A percentile compares a stretch with the other conserved stretches of the same genome.
Conservation (phyloP, 2,329 filamentous ascomycete genomes). For the Penicillium paneum region DNA sequence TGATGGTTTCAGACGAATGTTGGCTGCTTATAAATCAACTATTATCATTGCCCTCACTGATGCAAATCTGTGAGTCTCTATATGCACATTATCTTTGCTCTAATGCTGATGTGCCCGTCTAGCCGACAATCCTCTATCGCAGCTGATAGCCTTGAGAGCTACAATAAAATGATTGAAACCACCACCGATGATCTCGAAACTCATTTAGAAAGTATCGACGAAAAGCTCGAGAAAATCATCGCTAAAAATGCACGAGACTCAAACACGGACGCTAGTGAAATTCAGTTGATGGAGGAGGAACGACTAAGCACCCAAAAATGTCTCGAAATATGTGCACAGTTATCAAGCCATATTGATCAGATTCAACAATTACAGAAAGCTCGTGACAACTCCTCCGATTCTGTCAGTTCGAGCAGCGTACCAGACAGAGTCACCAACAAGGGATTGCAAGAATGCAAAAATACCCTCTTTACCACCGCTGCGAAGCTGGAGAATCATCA, state of each 20-base stretch:
- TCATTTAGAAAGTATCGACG: conserved; percentile 29
- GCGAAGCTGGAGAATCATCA: conserved; percentile 29
- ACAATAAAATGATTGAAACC: conserved; percentile 26
- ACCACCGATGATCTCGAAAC: conserved; percentile 27
- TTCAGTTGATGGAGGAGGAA: conserved; percentile 28
- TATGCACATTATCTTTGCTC: not conserved
- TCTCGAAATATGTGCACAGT: conserved; percentile 31
- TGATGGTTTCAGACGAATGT: conserved; percentile 39
- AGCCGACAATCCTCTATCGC: conserved; percentile 31
- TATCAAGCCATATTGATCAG: conserved; percentile 30
- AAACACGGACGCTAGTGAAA: not conserved
- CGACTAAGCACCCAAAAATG: conserved; percentile 30
- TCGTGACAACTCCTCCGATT: no score
- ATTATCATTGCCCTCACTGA: conserved; percentile 44
- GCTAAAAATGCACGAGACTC: not conserved
- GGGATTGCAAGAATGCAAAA: no score
- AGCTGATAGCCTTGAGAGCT: conserved; percentile 24
- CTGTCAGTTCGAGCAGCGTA: no score
- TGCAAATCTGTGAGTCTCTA: conserved; percentile 40
- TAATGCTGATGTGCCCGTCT: not conserved
- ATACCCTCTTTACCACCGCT: conserved; percentile 10
- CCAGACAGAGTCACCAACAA: no score
- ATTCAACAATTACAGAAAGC: conserved; percentile 19
- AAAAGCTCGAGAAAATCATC: conserved; percentile 24
- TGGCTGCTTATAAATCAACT: conserved; percentile 45